Conservation (phyloP, 371 early-diverging fungal species). For the Vavraia culicis region DNA sequence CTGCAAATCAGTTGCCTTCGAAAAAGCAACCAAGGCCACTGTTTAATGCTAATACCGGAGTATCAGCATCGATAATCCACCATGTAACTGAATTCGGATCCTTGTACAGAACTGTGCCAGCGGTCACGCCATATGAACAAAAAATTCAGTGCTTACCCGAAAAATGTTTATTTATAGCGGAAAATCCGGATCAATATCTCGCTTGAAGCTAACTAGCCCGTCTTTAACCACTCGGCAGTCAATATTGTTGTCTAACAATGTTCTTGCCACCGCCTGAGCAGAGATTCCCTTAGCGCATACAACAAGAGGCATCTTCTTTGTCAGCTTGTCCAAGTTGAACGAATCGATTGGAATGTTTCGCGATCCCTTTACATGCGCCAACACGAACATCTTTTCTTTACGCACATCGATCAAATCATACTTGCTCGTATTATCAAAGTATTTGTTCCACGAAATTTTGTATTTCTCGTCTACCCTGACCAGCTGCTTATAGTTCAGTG, state of each 20-base stretch:
- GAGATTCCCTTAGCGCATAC: slow-evolving; percentile 28
- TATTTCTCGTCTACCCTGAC: background rate
- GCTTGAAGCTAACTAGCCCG: slow-evolving; percentile 25
- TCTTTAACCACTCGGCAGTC: slow-evolving; percentile 16
- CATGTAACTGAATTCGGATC: no score
- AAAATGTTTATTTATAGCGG: slow-evolving; percentile 4
- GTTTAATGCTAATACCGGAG: no score
- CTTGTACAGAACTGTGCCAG: no score
- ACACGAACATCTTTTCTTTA: slow-evolving; percentile 7
- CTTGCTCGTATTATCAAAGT: slow-evolving; percentile 5
- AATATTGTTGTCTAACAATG: slow-evolving; percentile 3
- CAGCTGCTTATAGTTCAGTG: no score
- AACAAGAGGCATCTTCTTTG: slow-evolving; percentile 18
- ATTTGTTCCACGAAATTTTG: slow-evolving; percentile 15
- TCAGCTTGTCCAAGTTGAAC: background rate
- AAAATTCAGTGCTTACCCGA: no score
- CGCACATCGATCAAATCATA: slow-evolving; percentile 31
- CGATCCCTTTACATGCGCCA: slow-evolving; percentile 25
- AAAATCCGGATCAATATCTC: slow-evolving; percentile 4
- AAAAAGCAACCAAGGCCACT: no score
- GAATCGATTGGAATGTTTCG: slow-evolving; percentile 22
- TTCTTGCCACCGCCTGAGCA: slow-evolving; percentile 13
- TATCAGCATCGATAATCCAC: no score
- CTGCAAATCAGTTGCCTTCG: no score
- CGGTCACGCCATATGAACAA: no score